Evolutionary conservation across 345 rosid genomes (phyloP).

Genomic region (Hibiscus tridactylites): DNA sequence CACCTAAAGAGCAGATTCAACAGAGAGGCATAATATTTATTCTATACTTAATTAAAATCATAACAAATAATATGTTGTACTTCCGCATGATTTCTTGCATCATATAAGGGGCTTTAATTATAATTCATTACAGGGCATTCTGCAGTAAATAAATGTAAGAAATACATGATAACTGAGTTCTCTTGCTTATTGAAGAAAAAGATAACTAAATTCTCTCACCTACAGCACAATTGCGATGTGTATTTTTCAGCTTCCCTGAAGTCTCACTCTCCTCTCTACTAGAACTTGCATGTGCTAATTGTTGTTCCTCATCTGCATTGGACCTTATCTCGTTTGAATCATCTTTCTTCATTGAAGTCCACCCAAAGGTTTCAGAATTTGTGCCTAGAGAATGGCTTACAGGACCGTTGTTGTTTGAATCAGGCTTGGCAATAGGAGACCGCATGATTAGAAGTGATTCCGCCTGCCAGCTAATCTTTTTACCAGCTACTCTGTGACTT

Average conservation of each 20-base stretch:
- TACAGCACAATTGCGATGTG: conserved; percentile 31
- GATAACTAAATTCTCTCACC: conserved; percentile 40
- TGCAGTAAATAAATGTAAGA: conserved; percentile 1
- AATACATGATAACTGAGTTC: background rate
- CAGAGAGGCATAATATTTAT: conserved; percentile 7
- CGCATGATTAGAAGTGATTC: conserved; percentile 67
- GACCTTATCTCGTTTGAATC: conserved; percentile 24
- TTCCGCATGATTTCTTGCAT: background rate
- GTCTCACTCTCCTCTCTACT: conserved; percentile 23
- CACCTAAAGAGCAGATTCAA: background rate
- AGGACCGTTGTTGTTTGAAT: conserved; percentile 22
- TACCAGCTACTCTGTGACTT: conserved; percentile 17
- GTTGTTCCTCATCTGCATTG: conserved; percentile 21
- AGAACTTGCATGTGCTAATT: conserved; percentile 16
- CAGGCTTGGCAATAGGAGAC: conserved; percentile 23
- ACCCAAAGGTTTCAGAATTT: conserved; percentile 23
- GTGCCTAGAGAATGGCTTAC: conserved; percentile 59
- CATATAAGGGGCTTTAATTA: background rate
- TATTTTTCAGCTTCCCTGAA: conserved; percentile 28
- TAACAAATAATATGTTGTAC: background rate
- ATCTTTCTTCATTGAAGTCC: conserved; percentile 31
- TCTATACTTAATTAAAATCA: conserved; percentile 2
- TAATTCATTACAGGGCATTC: background rate
- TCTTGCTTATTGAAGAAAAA: background rate
- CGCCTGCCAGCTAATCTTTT: conserved; percentile 28